Evolutionary conservation across 2,329 filamentous ascomycete genomes (phyloP).

Genomic region (Pseudogymnoascus sp.): DNA sequence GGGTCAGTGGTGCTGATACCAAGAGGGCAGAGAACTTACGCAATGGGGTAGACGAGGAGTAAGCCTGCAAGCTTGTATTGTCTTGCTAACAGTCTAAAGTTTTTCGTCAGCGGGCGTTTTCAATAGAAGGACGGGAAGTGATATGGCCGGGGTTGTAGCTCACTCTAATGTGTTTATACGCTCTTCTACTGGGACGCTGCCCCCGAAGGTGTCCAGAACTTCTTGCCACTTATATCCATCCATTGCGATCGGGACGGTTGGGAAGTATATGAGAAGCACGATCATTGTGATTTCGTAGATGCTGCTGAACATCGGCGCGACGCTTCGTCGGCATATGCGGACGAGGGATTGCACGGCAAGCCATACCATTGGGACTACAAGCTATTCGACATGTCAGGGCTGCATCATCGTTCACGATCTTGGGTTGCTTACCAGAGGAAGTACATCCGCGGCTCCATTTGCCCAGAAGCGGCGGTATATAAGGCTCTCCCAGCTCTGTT

Average conservation of each 20-base stretch:
- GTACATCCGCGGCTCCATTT: neutral
- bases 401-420: neutral
- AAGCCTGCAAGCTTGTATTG: neutral
- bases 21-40: neutral
- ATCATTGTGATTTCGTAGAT: constrained; percentile 4
- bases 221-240: neutral
- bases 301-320: neutral
- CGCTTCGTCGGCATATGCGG: neutral
- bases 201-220: neutral
- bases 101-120: neutral
- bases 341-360: neutral
- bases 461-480: neutral
- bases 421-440: neutral
- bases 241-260: neutral
- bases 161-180: neutral
- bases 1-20: neutral
- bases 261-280: neutral
- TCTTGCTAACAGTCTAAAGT: neutral
- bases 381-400: neutral
- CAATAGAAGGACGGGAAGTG: neutral
- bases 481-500: neutral
- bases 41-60: neutral
- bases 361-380: neutral
- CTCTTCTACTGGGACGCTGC: neutral
- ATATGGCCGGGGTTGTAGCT: neutral